A percentile compares a stretch with the other conserved stretches of the same genome.
Evolutionary conservation across 441 rosid genomes (phyloP).

Genomic region (Erodium chrysanthum): DNA sequence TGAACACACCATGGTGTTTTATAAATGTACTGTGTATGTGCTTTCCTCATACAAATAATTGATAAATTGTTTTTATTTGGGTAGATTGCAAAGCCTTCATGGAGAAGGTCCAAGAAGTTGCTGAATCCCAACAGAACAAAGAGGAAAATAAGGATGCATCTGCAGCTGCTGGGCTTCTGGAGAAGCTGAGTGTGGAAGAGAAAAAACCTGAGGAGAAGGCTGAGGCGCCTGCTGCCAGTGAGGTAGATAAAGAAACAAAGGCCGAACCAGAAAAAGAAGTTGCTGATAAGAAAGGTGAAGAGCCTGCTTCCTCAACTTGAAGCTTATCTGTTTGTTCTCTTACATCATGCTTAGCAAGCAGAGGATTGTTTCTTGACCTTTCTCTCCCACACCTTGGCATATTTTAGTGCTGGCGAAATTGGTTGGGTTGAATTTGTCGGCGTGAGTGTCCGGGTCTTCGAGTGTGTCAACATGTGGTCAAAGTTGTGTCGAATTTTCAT

Average conservation of each 20-base stretch:
- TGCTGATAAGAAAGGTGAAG: constrained; percentile 39
- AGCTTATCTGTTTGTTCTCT: constrained; percentile 3
- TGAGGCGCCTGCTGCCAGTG: constrained; percentile 22
- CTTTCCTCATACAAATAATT: not conserved
- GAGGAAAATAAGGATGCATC: constrained; percentile 62
- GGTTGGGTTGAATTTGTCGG: constrained; percentile 19
- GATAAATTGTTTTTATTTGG: not conserved
- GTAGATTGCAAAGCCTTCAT: constrained; percentile 70
- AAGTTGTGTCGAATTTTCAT: constrained; percentile 18
- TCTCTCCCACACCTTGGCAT: constrained; percentile 16
- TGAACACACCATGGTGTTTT: not conserved
- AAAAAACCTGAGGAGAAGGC: constrained; percentile 38
- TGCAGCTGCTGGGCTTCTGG: constrained; percentile 55
- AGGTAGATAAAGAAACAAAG: constrained; percentile 29
- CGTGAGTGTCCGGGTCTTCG: constrained; percentile 27
- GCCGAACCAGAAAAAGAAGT: constrained; percentile 15
- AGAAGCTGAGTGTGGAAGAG: constrained; percentile 61
- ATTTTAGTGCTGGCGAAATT: constrained; percentile 19
- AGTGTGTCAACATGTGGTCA: constrained; percentile 25
- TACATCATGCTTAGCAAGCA: constrained; percentile 15
- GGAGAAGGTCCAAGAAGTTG: constrained; percentile 62
- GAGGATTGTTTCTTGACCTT: constrained; percentile 15
- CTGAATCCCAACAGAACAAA: constrained; percentile 44
- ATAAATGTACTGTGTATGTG: not conserved
- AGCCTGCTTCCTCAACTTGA: constrained; percentile 39